Base-by-base conservation (phyloP, 108 stramenopile species). In the Nitzschia palea region DNA sequence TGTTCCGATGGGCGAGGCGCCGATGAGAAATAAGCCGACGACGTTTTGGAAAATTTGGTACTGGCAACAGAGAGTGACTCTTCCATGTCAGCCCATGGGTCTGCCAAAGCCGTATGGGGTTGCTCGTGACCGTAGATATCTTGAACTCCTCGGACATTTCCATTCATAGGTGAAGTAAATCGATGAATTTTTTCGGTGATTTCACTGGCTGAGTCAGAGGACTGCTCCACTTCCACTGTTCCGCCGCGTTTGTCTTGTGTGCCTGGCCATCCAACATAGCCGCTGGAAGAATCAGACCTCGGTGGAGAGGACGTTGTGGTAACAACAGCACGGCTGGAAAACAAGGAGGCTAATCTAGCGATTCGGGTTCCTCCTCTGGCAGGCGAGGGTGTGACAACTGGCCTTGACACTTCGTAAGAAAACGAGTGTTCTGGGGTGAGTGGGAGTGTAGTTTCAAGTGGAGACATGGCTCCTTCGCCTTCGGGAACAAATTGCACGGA, bases 211-310 rank as follows among this genome's bases (percentile, higher is more conserved):
- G 83, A 83, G 67, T 84, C 86, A 61, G 85, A 86, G n/a, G 82
- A 76, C 48, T 84, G 70, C 9, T 65, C 45, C 1, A 78, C 76
- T 27, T 55, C 48, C 1, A 77, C 74, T 28, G 65, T 67, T 26
- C 51, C 76, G 0, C 90, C 90, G 18, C 71, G 69, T 48, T 70
- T 77, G 52, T 92, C 86, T 14, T 89, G 82, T 0, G 90, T 92
- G 2, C 90, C 90, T 15, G 90, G 90, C 90, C 90, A 92, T 57
- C 82, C 86, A 12, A 80, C 76, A 48, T 79, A 80, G 10, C 61
- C 71, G 18, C 53, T 47, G 30, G 71, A 73, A 6, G 77, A 66
- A 50, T 77, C 67, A 51, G 64, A 67, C 10, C 36, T 10, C 12
- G 69, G 57, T 3, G 61, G 68, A 4, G 73, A 71, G 17, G 78